Conservation (phyloP, 2,329 filamentous ascomycete genomes). For the Dactylellina sp. region DNA sequence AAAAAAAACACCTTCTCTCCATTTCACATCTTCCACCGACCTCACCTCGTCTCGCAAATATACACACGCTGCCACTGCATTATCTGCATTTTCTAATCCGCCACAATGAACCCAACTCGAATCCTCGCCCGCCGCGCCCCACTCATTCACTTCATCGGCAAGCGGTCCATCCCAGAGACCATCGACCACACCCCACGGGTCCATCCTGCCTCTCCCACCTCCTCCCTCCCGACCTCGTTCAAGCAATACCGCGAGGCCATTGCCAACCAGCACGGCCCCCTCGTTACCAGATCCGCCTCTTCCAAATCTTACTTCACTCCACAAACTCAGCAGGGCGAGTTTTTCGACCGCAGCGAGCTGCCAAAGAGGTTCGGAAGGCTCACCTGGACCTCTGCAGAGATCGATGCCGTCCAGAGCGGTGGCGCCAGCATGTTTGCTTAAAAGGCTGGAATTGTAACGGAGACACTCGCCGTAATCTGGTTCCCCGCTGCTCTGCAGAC, state of each 20-base stretch:
- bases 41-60: neutral
- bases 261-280: constrained; percentile 80
- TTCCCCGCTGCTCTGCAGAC: too few species aligned
- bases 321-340: constrained; percentile 77
- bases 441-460: too few species aligned
- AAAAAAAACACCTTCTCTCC: neutral
- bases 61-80: neutral
- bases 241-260: constrained; percentile 78
- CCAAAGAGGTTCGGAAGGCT: constrained; percentile 83
- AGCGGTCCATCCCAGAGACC: constrained; percentile 73
- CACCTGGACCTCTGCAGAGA: constrained; percentile 82
- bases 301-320: constrained; percentile 46
- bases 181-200: constrained; percentile 79
- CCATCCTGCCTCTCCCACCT: constrained; percentile 77
- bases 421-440: constrained; percentile 77
- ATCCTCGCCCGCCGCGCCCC: constrained; percentile 72
- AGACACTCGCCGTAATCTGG: too few species aligned
- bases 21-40: neutral
- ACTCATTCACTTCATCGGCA: constrained; percentile 73
- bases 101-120: constrained; percentile 70
- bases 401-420: constrained; percentile 94
- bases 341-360: constrained; percentile 89
- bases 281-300: constrained; percentile 71
- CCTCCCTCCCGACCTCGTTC: constrained; percentile 76
- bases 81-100: constrained; percentile 8